Percentiles rank a stretch among this genome's conserved stretches.
Conservation (phyloP, 1,284 basidiomycete species). For the Amylostereum chailletii region DNA sequence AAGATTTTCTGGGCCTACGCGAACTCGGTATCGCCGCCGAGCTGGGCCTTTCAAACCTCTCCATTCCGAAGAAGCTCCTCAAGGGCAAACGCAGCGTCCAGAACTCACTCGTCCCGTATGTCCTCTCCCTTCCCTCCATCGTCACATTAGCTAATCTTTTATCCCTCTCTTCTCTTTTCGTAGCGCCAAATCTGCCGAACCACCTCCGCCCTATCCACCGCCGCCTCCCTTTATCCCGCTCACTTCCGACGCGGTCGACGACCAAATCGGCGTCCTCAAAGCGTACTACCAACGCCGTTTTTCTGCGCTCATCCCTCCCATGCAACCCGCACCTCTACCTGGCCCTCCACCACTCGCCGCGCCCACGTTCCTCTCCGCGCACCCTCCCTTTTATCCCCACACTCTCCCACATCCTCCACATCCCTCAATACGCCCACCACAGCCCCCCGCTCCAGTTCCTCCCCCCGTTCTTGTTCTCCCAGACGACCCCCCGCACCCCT, state of each 20-base stretch:
- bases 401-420: slow-evolving; percentile 13
- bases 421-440: no score
- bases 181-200: slow-evolving; percentile 63
- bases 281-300: slow-evolving; percentile 66
- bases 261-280: slow-evolving; percentile 81
- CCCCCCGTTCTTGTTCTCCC: slow-evolving; percentile 29
- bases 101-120: slow-evolving; percentile 11
- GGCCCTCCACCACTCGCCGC: neutral
- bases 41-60: slow-evolving; percentile 72
- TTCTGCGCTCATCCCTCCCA: slow-evolving; percentile 13
- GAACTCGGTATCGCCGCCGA: slow-evolving; percentile 88
- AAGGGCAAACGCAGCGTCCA: slow-evolving; percentile 51
- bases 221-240: slow-evolving; percentile 77
- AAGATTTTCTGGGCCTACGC: slow-evolving; percentile 88
- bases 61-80: slow-evolving; percentile 74
- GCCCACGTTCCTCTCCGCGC: slow-evolving; percentile 1
- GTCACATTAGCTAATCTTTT: no score
- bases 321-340: no score
- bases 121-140: slow-evolving; percentile 1
- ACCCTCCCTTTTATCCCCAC: slow-evolving; percentile 4
- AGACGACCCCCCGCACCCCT: slow-evolving; percentile 51
- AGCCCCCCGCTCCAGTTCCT: no score
- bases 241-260: slow-evolving; percentile 51
- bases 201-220: slow-evolving; percentile 78
- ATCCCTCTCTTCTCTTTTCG: neutral